These are phyloP conservation scores for Eucalyptus tenuipes DNA, from an alignment of 345 rosid genomes.

Conservation along the genomic window DNA sequence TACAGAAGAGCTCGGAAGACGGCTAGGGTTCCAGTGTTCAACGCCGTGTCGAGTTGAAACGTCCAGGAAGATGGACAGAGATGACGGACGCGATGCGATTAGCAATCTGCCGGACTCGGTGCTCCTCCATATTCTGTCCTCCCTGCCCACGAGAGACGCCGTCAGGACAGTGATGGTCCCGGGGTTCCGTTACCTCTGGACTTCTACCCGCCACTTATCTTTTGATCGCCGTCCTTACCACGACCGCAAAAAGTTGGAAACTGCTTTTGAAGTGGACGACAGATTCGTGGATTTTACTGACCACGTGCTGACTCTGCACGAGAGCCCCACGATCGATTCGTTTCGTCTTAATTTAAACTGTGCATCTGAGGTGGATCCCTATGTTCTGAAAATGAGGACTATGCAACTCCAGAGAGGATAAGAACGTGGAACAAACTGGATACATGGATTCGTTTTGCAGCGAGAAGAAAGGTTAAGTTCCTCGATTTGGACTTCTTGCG, in stretches of 20 bases:
- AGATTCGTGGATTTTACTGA: too few relatives aligned
- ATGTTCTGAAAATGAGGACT: background rate
- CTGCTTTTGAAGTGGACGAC: too few relatives aligned
- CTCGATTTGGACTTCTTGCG: background rate
- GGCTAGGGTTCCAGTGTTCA: accelerated
- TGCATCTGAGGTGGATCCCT: background rate
- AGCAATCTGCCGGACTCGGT: background rate
- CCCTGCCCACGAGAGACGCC: background rate
- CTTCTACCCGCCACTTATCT: background rate
- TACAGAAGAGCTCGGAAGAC: too few relatives aligned
- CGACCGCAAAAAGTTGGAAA: too few relatives aligned
- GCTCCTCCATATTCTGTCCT: background rate
- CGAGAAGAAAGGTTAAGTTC: background rate
- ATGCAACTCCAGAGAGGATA: too few relatives aligned
- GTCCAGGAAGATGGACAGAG: background rate
- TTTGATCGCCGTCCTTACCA: background rate
- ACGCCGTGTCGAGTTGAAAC: background rate
- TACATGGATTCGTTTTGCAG: background rate
- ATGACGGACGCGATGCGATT: background rate
- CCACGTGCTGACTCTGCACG: too few relatives aligned
- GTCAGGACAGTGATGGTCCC: background rate
- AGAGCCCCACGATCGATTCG: background rate
- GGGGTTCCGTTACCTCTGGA: background rate
- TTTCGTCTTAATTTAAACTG: background rate
- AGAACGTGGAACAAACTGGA: accelerated